Base-by-base conservation (phyloP, 768 basidiomycete species). In the Russula earlei region DNA sequence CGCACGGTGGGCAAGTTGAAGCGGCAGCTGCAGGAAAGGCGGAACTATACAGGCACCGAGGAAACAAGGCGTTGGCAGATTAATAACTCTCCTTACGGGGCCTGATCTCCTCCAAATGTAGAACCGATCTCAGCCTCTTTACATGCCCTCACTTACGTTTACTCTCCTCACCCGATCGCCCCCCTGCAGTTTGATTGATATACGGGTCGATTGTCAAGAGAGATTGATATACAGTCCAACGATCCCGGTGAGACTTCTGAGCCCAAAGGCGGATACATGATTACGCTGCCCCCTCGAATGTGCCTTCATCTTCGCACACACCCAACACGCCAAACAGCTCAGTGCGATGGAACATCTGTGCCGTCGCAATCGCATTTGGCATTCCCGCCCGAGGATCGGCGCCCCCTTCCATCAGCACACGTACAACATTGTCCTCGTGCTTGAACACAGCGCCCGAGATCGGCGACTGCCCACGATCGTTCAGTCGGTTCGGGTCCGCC, bases 401-500 rank as follows among this genome's bases (percentile, higher is more conserved):
- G 17, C 71, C 74, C 1, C 60, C 70, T 6, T 65, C 62, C 22
- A 78, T 66, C 27, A 91, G 74, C 1, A 72, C 69, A n/a, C 72
- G 72, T 1, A 85, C 83, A 44, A 88, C 73, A 7, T 79, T 82
- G 54, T 79, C 77, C 63, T 85, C 74, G 0, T 73, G 78, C 67
- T 90, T 90, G 72, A 88, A 91, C 0, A 89, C 79, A 0, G 83
- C 87, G 3, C 87, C 88, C 7, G 87, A 83, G 20, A 91, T 70
- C 22, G 86, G 81, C 9, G 84, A 82, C 62, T 90, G 88, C 0
- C 79, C 80, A 3, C 77, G 74, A 62, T 89, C 85, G 67, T 91
- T 91, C 49, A 81, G 64, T 11, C 80, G 72, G 63, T 87, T 83
- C 2, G 82, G 79, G 66, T 89, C 84, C 37, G 79, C 85, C 2